Base-by-base conservation (phyloP, 805 yeast genomes). In the Candida nitratophila region DNA sequence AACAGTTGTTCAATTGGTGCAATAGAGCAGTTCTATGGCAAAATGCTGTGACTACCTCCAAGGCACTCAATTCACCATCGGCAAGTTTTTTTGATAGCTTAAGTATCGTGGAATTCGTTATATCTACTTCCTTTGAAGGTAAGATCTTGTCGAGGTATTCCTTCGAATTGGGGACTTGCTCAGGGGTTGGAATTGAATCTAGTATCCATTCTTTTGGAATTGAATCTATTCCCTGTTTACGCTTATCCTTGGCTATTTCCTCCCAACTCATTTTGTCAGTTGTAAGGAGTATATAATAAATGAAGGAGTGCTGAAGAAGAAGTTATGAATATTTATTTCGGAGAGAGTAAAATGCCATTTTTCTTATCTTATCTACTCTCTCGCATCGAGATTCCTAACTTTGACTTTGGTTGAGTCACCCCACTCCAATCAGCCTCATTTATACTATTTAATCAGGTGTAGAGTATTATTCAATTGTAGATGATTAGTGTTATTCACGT, bases 1-100 rank as follows among this genome's bases (percentile, higher is more conserved):
- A 66, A 50, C 72, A 69, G 39, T 66, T 64, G 30, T 72, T 66
- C 46, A 71, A 50, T 47, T 71, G 75, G 44, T 71, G 74, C 14
- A 66, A 63, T 39, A 71, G 38, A 2, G 69, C 65, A 6, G 72
- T 68, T 44, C 75, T 61, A 41, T 68, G 71, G 36, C 71, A 69
- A 44, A 61, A 70, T 0, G 74, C 74, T 42, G 55, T 52, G 47
- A 61, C 56, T 32, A 69, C 68, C 36, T 66, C 63, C 6, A 60
- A 58, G 2, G 73, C 55, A 2, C 68, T 51, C 36, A 66, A 49
- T 37, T 59, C 48, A 1, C 70, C 70, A 3, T 37, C 27, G 9
- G 59, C 56, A 36, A 66, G 57, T 21, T 56, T 48, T 9, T 46
- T 46, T 8, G 53, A 44, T 27, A 70, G 52, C 34, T 55, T 53